Evolutionary conservation across 2,329 filamentous ascomycete species (phyloP), one percentile per base, ranked within the genome.

Genomic region (Chaetomiaceae sp.): DNA sequence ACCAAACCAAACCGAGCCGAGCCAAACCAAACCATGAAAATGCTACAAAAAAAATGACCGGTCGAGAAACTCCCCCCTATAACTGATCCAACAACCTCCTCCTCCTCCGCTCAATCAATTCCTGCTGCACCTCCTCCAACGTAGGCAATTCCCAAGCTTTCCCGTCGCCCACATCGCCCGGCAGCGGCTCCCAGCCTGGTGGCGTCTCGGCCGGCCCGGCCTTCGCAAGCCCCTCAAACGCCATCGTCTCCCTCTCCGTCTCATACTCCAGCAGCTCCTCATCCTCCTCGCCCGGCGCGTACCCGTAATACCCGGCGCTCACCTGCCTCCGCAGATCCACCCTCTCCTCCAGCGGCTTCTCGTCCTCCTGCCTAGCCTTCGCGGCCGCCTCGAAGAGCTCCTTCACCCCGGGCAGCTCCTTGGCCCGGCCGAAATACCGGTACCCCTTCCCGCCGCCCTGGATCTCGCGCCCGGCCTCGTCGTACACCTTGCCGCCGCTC

Each of bases 281-380:
- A 68, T 96, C 90, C 70, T 97, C 94, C 69, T 97, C 91, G 62
- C 91, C 89, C 7, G 91, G 79, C 56, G 90, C 91, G 69, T 95
- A 99, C 36, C 94, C 94, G 69, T 96, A 99, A 71, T 99, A 99
- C 29, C 85, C 87, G 11, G 94, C 94, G 71, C 99, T 90, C 8
- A 99, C 91, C 62, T 85, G 81, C 71, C 81, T 84, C 56, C 85
- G 73, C 62, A 90, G 67, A 62, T 90, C 87, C 46, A 83, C 82
- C 62, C 87, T 77, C 56, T 80, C 79, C 65, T 89, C 86, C 8
- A 82, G 71, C 2, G 84, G 80, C 64, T 84, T 85, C 55, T 84
- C 76, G 46, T 75, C 74, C 58, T 78, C 75, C 55, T 78, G 75
- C 55, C 76, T 78, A 58, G 76, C 74, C 45, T 77, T 77, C 0